These are phyloP conservation scores for Cornus kousa DNA, from an alignment of 148 eudicot genomes.

Conservation along the genomic window DNA sequence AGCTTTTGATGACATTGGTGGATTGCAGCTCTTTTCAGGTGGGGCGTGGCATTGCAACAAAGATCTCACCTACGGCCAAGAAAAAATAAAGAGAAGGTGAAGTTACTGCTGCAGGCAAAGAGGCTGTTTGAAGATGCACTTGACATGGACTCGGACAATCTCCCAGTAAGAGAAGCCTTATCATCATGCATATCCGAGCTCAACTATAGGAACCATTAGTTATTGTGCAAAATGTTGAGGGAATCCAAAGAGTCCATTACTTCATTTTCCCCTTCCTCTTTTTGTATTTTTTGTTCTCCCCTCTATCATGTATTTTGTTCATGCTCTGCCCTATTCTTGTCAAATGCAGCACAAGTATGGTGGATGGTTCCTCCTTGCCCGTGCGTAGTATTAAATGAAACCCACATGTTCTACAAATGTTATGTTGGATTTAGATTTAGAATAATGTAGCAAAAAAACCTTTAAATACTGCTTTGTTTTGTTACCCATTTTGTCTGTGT, in stretches of 20 bases:
- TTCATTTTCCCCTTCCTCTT: not conserved
- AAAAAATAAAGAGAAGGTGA: conserved; percentile 70
- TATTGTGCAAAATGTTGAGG: not conserved
- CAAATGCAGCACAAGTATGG: not conserved
- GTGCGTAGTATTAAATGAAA: not conserved
- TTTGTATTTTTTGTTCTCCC: not conserved
- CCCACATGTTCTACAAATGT: too few relatives aligned
- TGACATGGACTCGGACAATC: conserved; percentile 64
- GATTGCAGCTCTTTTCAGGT: conserved; percentile 84
- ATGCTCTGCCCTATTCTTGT: too few relatives aligned
- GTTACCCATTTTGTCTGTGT: not conserved
- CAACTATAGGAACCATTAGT: conserved; percentile 30
- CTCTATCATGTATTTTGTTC: too few relatives aligned
- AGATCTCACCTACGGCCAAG: conserved; percentile 71
- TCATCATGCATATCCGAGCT: conserved; percentile 73
- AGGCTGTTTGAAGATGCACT: conserved; percentile 91
- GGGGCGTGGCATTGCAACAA: conserved; percentile 89
- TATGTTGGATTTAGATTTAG: too few relatives aligned
- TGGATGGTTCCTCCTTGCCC: not conserved
- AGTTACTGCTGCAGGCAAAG: conserved; percentile 82
- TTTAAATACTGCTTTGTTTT: not conserved
- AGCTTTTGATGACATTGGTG: not conserved
- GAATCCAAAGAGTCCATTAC: not conserved
- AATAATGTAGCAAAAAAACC: not conserved
- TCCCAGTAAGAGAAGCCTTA: conserved; percentile 66